A percentile compares a stretch with the other conserved stretches of the same genome.
Evolutionary conservation across 1,284 basidiomycete species (phyloP).

Genomic region (Naganishia liquefaciens): DNA sequence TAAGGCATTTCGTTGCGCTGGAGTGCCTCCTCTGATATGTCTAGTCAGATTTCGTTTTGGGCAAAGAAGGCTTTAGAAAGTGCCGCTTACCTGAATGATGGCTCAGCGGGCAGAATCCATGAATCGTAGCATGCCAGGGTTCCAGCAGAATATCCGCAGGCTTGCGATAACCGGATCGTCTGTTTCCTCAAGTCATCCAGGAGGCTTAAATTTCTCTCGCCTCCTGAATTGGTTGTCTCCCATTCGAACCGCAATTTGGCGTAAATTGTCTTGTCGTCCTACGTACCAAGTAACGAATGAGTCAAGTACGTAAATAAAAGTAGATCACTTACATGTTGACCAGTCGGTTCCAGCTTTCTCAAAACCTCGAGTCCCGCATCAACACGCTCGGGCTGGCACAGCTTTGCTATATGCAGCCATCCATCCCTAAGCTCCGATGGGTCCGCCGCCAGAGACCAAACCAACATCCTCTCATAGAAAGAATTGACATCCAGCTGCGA

Average conservation of each 20-base stretch:
- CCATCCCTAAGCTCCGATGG: slow-evolving; percentile 41
- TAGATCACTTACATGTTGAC: slow-evolving; percentile 38
- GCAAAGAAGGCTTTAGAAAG: no score
- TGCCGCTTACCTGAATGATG: slow-evolving; percentile 24
- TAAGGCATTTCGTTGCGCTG: slow-evolving; percentile 33
- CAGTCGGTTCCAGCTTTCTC: slow-evolving; percentile 36
- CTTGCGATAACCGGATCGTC: slow-evolving; percentile 35
- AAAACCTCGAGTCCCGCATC: slow-evolving; percentile 42
- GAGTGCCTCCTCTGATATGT: slow-evolving; percentile 30
- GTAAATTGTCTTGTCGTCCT: slow-evolving; percentile 49
- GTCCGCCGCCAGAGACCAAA: slow-evolving; percentile 46
- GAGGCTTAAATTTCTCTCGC: slow-evolving; percentile 25
- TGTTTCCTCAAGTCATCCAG: slow-evolving; percentile 38
- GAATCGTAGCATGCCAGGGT: background rate
- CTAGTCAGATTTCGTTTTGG: slow-evolving; percentile 7
- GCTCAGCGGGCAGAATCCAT: slow-evolving; percentile 17
- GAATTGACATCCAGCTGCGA: slow-evolving; percentile 46
- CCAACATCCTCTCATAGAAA: slow-evolving; percentile 45
- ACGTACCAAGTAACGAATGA: background rate
- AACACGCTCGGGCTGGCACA: slow-evolving; percentile 44
- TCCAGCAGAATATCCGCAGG: slow-evolving; percentile 32
- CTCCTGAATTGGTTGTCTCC: slow-evolving; percentile 30
- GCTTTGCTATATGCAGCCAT: slow-evolving; percentile 46
- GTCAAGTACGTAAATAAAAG: background rate
- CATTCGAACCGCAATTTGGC: slow-evolving; percentile 44